Evolutionary conservation across 495 filamentous ascomycete genomes (phyloP), one percentile per base, ranked within the genome.

Genomic region (Geoglossum glabrum): DNA sequence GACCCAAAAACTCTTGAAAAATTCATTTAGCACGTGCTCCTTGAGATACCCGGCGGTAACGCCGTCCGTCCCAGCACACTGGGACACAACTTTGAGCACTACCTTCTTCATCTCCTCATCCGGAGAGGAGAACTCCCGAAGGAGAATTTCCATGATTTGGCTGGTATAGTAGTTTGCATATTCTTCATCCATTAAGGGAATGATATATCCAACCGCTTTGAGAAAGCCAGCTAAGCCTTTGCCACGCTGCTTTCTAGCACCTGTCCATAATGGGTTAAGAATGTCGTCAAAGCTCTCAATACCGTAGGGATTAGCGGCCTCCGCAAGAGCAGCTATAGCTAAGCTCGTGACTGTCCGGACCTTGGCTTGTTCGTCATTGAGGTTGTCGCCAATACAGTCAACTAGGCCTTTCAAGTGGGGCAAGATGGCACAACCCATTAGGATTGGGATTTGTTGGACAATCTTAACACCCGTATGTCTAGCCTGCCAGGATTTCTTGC

Each of bases 21-120:
- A 99, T 59, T 96, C 90, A 54, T 84, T 81, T 50, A 97, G 76
- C 23, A 99, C 90, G 61, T 93, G 81, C 65, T 97, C 89, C 70
- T 95, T 96, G 27, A 99, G 76, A 65, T 96, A 99, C 51, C 80
- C 80, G 45, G 88, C 85, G 58, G 93, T 97, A 13, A 99, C 92
- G 71, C 93, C 93, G 64, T 90, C 83, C 0, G 92, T 97, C 63
- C 84, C 83, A 17, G 90, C 85, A 68, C 92, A 97, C 66, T 97
- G 93, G n/a, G 88, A 95, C 17, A 97, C 82, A 36, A 97, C 93
- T 70, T 97, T 97, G 38, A 97, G 71, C 11, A 97, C 92, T 1
- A 97, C 90, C 72, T 97, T 97, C 74, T 99, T 99, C 93, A 99
- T 99, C 69, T 99, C 93, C 67, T 99, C 93, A 62, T 99, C 93